Conservation (phyloP, 2,329 filamentous ascomycete species). For the Dothiorella sarmentorum region DNA sequence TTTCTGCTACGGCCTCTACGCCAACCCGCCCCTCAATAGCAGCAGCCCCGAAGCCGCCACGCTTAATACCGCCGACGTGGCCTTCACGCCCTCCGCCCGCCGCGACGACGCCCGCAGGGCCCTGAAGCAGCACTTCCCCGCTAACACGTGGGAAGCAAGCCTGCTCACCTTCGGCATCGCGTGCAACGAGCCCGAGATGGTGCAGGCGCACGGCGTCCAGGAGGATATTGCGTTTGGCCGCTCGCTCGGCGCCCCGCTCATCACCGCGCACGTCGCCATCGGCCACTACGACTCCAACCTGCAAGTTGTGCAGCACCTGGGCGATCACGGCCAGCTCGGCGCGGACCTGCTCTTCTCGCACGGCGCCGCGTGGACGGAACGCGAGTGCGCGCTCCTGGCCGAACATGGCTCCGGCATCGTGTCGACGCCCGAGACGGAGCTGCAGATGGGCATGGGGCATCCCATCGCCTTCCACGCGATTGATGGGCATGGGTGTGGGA, state of each 20-base stretch:
- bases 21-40: not conserved
- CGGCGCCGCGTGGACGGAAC: not conserved
- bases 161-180: not conserved
- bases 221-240: not conserved
- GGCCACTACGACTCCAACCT: not conserved
- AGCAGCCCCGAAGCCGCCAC: not conserved
- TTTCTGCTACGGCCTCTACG: constrained; percentile 1
- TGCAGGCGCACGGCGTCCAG: not conserved
- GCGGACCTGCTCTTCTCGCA: not conserved
- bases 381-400: not conserved
- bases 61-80: not conserved
- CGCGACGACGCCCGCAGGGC: not conserved
- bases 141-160: not conserved
- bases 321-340: not conserved
- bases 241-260: not conserved
- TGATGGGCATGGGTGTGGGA: not conserved
- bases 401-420: not conserved
- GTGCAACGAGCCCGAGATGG: not conserved
- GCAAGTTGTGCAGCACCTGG: not conserved
- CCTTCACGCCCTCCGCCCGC: constrained; percentile 1
- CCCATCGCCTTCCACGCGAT: not conserved
- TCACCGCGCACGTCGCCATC: constrained; percentile 1
- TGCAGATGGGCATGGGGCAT: constrained; percentile 8
- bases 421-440: not conserved
- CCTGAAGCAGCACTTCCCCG: not conserved